Evolutionary conservation across 495 filamentous ascomycete species (phyloP).

Genomic region (Aspergillus coremiiformis): DNA sequence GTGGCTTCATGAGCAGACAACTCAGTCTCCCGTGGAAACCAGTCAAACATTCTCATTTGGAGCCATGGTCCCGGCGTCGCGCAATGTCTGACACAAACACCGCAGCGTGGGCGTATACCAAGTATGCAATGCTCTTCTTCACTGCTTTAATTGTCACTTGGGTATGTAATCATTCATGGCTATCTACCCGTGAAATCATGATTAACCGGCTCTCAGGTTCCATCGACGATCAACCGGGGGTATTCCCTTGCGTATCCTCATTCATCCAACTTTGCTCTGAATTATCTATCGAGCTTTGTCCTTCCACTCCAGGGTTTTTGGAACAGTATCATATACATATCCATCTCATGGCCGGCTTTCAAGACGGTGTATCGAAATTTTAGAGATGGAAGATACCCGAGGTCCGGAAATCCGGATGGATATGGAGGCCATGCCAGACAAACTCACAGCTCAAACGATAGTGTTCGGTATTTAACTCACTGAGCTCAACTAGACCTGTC

Average conservation of each 20-base stretch:
- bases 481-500: background rate
- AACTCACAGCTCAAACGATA: background rate
- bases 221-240: constrained; percentile 71
- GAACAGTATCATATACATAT: constrained; percentile 75
- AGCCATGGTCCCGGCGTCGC: constrained; percentile 14
- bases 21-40: constrained; percentile 1
- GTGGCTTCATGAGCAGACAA: constrained; percentile 5
- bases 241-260: constrained; percentile 56
- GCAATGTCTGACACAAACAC: constrained; percentile 21
- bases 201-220: constrained; percentile 41
- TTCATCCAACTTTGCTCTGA: constrained; percentile 49
- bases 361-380: constrained; percentile 17
- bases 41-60: constrained; percentile 7
- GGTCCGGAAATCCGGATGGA: background rate
- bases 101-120: constrained; percentile 68
- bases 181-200: background rate
- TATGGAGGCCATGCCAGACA: background rate
- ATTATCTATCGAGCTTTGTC: constrained; percentile 65
- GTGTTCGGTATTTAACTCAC: background rate
- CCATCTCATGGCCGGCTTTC: constrained; percentile 46
- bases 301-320: constrained; percentile 82
- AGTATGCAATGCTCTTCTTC: constrained; percentile 83
- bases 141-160: constrained; percentile 73
- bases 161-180: constrained; percentile 34
- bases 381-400: background rate